Evolutionary conservation across 108 stramenopile species (phyloP), one percentile per base, ranked within the genome.

Genomic region (Nitzschia sp.): DNA sequence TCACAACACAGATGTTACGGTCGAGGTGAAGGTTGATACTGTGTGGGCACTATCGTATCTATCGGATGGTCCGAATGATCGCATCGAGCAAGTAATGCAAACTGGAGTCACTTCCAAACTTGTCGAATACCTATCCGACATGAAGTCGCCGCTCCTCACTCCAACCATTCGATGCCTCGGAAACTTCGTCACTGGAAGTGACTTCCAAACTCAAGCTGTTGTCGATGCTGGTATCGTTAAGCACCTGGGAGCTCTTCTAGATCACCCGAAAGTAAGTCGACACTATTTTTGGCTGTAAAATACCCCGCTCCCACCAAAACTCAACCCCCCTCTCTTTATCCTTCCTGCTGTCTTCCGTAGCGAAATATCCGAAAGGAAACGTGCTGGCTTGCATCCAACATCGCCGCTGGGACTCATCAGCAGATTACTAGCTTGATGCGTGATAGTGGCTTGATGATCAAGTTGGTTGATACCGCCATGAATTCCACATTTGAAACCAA

Each of bases 31-130:
- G 67, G 66, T 81, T 8, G 97, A 97, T 66, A 84, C 91, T 25
- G 68, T 86, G 33, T 97, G 97, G 97, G 95, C 94, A 9, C 66
- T 96, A 6, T 89, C 87, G 11, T 97, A 97, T 79, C 71, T 97
- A 29, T 89, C 87, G 28, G 95, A 95, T 62, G 94, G 96, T 0
- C 79, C 84, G 22, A 79, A 94, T 30, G 89, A 88, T 27, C 77
- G 89, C 1, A 93, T 98, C 63, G 71, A 92, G 41, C 38, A 60
- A 3, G 83, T 96, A 27, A 63, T 94, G 16, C 66, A 89, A 45
- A 61, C 36, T 26, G 85, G 81, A 23, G 67, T 90, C 23, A 47
- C 59, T 33, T 22, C 44, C 6, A 45, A 48, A 16, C 78, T 97
- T 1, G 68, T 91, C 23, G 59, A 64, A 53, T 55, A 94, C n/a